Evolutionary conservation across 768 basidiomycete genomes (phyloP), one percentile per base, ranked within the genome.

Genomic region (Exsudoporus frostii): DNA sequence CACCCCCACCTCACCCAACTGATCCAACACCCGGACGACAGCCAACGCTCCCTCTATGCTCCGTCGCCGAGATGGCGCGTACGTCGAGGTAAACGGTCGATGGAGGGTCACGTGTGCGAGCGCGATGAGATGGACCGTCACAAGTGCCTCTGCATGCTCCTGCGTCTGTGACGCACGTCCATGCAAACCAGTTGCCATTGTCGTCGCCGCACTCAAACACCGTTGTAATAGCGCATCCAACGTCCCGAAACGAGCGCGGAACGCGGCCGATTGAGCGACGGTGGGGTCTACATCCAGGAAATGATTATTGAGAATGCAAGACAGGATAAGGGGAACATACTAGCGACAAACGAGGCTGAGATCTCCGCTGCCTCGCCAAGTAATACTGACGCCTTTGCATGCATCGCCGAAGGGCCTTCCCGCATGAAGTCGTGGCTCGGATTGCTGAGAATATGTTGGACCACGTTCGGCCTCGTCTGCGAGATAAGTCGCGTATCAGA

Each of bases 141-240:
- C 46, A 0, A 63, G 43, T 9, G 50, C 40, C 33, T 65, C 57
- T 7, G 27, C 33, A 22, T 38, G 49, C 9, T 19, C 34, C 3
- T 15, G 48, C 11, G 7, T 17, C 17, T 46, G 50, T 9, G 47
- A 1, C 3, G 17, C 43, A 14, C n/a, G 33, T 17, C 46, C 51
- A 11, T 44, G 33, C 11, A 19, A n/a, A 15, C 10, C 15, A 9
- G 39, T 54, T 6, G 48, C 30, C 24, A 50, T 19, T 7, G 45
- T 22, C 33, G 65, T 48, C 32, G 51, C 64, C 36, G 48, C 53
- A 40, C 15, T 48, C 24, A 55, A 45, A 37, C 53, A 64, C 2
- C 62, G 61, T 5, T 77, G 75, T 34, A 82, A 76, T 42, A 81
- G 70, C 30, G 68, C 62, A 54, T 79, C 76, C 50, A 82, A 65